Evolutionary conservation across 768 basidiomycete species (phyloP).

Genomic region (Lyophyllum atratum): DNA sequence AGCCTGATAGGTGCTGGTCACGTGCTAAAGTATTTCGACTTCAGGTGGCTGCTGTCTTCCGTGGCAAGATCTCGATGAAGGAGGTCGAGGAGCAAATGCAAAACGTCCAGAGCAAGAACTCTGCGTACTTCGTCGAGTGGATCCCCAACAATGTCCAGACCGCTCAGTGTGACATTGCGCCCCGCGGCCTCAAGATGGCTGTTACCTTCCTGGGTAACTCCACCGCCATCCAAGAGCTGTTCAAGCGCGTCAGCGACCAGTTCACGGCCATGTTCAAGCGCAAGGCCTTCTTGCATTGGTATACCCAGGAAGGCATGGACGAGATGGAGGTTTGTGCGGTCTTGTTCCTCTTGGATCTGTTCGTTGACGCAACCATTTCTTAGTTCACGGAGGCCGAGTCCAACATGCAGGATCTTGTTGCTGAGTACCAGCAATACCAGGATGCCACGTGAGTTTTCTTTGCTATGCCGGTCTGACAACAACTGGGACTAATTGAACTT

Average conservation of each 20-base stretch:
- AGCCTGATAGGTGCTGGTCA: background rate
- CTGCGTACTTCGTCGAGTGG: conserved; percentile 99
- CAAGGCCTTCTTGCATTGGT: conserved; percentile 99
- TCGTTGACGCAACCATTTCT: conserved; percentile 9
- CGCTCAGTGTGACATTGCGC: conserved; percentile 97
- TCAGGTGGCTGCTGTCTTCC: conserved; percentile 93
- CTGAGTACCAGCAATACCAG: conserved; percentile 97
- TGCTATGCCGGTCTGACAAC: background rate
- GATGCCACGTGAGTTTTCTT: conserved; percentile 86
- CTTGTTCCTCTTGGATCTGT: background rate
- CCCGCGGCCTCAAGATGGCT: conserved; percentile 94
- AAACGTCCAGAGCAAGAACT: conserved; percentile 96
- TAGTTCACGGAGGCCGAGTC: conserved; percentile 98
- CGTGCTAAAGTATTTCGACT: background rate
- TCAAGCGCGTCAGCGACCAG: conserved; percentile 98
- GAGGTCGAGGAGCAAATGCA: conserved; percentile 99
- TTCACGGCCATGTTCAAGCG: conserved; percentile 99
- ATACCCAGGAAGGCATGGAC: conserved; percentile 99
- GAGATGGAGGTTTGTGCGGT: conserved; percentile 76
- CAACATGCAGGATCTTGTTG: conserved; percentile 98
- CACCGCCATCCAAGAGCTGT: conserved; percentile 95
- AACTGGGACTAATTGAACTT: conserved; percentile 14
- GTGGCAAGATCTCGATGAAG: conserved; percentile 99
- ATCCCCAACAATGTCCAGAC: conserved; percentile 99
- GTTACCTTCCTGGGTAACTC: conserved; percentile 98